These are phyloP conservation scores for Wickerhamomyces strasburgensis DNA, from an alignment of 805 yeast genomes.

Conservation along the genomic window DNA sequence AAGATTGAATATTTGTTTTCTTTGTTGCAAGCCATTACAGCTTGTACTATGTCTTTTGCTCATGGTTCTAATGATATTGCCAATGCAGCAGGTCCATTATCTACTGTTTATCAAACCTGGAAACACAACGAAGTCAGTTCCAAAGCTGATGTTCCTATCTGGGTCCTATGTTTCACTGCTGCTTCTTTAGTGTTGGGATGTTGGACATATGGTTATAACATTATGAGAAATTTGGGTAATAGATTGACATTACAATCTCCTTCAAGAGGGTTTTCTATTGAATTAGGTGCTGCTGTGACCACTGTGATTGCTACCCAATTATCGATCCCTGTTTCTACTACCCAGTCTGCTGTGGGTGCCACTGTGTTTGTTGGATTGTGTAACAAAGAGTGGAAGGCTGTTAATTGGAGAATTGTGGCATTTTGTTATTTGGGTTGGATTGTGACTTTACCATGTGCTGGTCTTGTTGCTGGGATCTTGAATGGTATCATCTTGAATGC, in stretches of 20 bases:
- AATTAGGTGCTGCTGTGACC: conserved; percentile 73
- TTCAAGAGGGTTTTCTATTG: conserved; percentile 71
- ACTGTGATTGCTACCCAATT: conserved; percentile 72
- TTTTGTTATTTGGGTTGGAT: conserved; percentile 75
- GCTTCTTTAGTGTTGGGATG: conserved; percentile 60
- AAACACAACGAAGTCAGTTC: conserved; percentile 36
- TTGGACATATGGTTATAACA: conserved; percentile 68
- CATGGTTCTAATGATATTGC: conserved; percentile 81
- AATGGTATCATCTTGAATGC: conserved; percentile 63
- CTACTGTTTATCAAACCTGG: conserved; percentile 64
- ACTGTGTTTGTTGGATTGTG: conserved; percentile 72
- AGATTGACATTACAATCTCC: conserved; percentile 73
- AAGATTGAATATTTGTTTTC: conserved; percentile 66
- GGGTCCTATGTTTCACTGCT: conserved; percentile 69
- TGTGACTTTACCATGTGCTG: conserved; percentile 69
- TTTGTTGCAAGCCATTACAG: conserved; percentile 64
- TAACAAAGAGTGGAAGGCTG: conserved; percentile 55
- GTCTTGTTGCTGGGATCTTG: conserved; percentile 61
- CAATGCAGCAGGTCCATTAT: conserved; percentile 71
- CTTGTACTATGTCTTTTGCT: conserved; percentile 76
- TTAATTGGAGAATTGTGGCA: conserved; percentile 72
- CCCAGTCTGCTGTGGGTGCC: conserved; percentile 76
- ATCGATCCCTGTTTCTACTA: conserved; percentile 68
- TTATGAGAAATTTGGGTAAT: conserved; percentile 69
- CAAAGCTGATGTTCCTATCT: conserved; percentile 59